Conservation (phyloP, 1,284 basidiomycete species). For the Garcileccinum viscosum region DNA sequence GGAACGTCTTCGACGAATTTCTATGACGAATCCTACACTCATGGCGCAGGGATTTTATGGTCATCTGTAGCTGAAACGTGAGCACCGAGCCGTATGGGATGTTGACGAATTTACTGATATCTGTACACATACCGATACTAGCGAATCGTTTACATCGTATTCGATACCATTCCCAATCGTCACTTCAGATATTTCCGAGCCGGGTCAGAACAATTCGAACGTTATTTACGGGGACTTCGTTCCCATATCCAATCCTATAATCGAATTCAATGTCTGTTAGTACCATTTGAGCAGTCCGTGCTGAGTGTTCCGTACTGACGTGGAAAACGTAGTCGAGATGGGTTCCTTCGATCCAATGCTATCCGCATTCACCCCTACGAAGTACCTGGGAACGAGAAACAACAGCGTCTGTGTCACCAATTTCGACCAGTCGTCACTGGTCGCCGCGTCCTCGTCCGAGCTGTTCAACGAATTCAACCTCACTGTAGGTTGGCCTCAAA, state of each 20-base stretch:
- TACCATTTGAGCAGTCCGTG: not conserved
- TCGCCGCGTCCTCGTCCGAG: conserved; percentile 50
- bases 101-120: conserved; percentile 6
- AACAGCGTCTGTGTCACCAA: conserved; percentile 49
- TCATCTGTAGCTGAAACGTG: conserved; percentile 43
- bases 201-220: conserved; percentile 35
- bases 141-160: conserved; percentile 40
- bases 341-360: conserved; percentile 55
- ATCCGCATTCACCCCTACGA: conserved; percentile 50
- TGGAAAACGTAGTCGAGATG: conserved; percentile 42
- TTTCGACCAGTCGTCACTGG: conserved; percentile 53
- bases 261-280: conserved; percentile 55
- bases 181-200: conserved; percentile 33
- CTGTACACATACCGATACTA: conserved; percentile 6
- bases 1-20: conserved; percentile 44
- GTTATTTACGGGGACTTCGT: conserved; percentile 26
- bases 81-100: conserved; percentile 8
- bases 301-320: conserved; percentile 10
- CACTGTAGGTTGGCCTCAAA: conserved; percentile 35
- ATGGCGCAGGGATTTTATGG: conserved; percentile 45
- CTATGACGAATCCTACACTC: conserved; percentile 36
- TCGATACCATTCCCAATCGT: conserved; percentile 48
- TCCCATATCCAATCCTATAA: conserved; percentile 48
- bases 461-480: conserved; percentile 46
- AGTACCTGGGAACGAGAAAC: conserved; percentile 52